Percentiles rank a stretch among this genome's conserved stretches.
Evolutionary conservation across 371 early-diverging fungal genomes (phyloP).

Genomic region (Nematocida sp.): DNA sequence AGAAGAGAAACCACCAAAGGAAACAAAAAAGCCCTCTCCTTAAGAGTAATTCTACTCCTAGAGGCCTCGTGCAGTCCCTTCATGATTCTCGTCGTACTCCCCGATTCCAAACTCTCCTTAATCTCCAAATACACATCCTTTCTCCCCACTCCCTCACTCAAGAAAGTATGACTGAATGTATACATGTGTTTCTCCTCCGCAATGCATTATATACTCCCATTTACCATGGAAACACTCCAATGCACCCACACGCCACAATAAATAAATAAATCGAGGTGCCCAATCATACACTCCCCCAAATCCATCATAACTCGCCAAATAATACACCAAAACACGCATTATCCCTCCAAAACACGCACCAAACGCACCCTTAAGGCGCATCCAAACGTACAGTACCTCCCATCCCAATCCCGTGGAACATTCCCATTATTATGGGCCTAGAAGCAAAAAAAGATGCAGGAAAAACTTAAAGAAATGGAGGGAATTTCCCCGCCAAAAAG

Average conservation of each 20-base stretch:
- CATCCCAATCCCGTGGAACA: not conserved
- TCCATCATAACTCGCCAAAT: not conserved
- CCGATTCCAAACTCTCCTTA: constrained; percentile 12
- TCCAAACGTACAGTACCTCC: too few species aligned
- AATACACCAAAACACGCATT: not conserved
- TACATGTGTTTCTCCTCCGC: constrained; percentile 2
- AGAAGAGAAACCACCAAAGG: constrained; percentile 37
- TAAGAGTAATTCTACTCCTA: not conserved
- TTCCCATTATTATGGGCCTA: too few species aligned
- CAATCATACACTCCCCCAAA: not conserved
- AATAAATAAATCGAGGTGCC: not conserved
- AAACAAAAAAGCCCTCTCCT: constrained; percentile 33
- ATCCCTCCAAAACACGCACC: too few species aligned
- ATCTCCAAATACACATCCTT: constrained; percentile 17
- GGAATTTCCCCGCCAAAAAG: constrained; percentile 53
- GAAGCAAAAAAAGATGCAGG: too few species aligned
- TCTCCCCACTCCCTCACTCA: not conserved
- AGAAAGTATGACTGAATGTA: constrained; percentile 10
- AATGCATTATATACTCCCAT: not conserved
- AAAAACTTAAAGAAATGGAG: too few species aligned
- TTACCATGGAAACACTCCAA: not conserved
- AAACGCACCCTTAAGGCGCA: too few species aligned
- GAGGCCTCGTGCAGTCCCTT: constrained; percentile 27
- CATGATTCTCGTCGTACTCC: constrained; percentile 7
- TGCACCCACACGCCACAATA: not conserved